Evolutionary conservation across 352 stramenopile genomes (phyloP).

Genomic region (Phytopythium helicoides): DNA sequence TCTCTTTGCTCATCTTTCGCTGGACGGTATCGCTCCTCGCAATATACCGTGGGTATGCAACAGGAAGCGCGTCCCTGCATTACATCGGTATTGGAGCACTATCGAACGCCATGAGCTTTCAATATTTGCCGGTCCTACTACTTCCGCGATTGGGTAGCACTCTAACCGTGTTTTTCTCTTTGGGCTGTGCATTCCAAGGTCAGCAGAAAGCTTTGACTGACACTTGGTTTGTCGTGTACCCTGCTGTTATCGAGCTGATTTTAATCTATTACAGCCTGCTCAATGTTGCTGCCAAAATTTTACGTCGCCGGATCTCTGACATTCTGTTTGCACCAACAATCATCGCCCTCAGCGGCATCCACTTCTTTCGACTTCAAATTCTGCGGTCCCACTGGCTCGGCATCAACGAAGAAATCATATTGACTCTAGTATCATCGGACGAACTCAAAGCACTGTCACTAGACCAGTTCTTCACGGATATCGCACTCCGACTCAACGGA

Average conservation of each 20-base stretch:
- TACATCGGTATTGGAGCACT: constrained; percentile 10
- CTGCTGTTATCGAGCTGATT: constrained; percentile 8
- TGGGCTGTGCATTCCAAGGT: constrained; percentile 8
- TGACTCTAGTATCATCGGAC: constrained; percentile 8
- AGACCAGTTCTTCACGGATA: constrained; percentile 9
- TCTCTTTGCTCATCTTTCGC: not conserved
- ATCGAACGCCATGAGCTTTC: constrained; percentile 12
- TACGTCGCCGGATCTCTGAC: constrained; percentile 8
- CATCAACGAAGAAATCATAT: constrained; percentile 5
- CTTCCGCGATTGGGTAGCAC: constrained; percentile 8
- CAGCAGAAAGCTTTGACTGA: constrained; percentile 6
- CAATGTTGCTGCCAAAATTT: constrained; percentile 8
- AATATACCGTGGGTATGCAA: not conserved
- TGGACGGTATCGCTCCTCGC: constrained; percentile 2
- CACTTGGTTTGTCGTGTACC: constrained; percentile 15
- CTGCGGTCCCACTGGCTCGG: constrained; percentile 1
- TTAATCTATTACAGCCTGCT: constrained; percentile 11
- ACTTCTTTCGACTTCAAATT: not conserved
- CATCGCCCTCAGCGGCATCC: not conserved
- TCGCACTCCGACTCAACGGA: constrained; percentile 13
- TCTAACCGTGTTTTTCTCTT: constrained; percentile 6
- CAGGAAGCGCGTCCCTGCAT: not conserved
- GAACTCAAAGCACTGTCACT: constrained; percentile 6
- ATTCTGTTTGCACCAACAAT: constrained; percentile 5
- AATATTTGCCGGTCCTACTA: constrained; percentile 4